Percentiles rank a stretch among this genome's conserved stretches.
Conservation (phyloP, 2,329 filamentous ascomycete genomes). For the Fonsecaea pugnacius region DNA sequence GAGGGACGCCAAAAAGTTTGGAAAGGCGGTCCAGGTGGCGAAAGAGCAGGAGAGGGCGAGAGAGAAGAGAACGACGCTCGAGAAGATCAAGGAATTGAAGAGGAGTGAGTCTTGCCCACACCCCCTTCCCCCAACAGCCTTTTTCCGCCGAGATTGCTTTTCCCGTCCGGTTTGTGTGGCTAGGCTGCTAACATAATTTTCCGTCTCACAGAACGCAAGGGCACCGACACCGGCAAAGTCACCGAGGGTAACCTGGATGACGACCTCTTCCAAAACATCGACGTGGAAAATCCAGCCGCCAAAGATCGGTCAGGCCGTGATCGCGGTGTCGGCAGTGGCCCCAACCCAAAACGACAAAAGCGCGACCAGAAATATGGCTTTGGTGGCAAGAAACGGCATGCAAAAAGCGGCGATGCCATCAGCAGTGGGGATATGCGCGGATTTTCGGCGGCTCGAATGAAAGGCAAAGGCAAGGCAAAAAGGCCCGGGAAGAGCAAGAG, state of each 20-base stretch:
- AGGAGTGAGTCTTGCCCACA: conserved; percentile 72
- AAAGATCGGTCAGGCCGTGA: conserved; percentile 45
- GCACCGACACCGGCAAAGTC: conserved; percentile 65
- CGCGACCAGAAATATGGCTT: conserved; percentile 95
- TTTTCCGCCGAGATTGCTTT: no score
- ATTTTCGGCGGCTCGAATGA: conserved; percentile 87
- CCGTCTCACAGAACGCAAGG: conserved; percentile 74
- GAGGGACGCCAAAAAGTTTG: conserved; percentile 97
- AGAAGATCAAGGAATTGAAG: conserved; percentile 95
- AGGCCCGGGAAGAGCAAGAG: conserved; percentile 58
- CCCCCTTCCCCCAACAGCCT: background rate
- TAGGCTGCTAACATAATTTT: conserved; percentile 22
- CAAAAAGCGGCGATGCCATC: conserved; percentile 86
- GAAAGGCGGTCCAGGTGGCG: conserved; percentile 95
- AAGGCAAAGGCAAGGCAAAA: conserved; percentile 40
- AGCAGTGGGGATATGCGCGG: conserved; percentile 79
- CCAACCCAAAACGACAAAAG: conserved; percentile 75
- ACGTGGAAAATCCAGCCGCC: conserved; percentile 48
- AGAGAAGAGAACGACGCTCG: conserved; percentile 87
- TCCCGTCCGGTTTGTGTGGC: background rate
- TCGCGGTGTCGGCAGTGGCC: conserved; percentile 42
- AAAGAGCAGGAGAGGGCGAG: conserved; percentile 94
- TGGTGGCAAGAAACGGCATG: conserved; percentile 90
- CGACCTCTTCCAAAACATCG: conserved; percentile 60
- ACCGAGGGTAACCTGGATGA: conserved; percentile 72